Conservation (phyloP, 1,284 basidiomycete species). For the Ceratobasidium sp. region DNA sequence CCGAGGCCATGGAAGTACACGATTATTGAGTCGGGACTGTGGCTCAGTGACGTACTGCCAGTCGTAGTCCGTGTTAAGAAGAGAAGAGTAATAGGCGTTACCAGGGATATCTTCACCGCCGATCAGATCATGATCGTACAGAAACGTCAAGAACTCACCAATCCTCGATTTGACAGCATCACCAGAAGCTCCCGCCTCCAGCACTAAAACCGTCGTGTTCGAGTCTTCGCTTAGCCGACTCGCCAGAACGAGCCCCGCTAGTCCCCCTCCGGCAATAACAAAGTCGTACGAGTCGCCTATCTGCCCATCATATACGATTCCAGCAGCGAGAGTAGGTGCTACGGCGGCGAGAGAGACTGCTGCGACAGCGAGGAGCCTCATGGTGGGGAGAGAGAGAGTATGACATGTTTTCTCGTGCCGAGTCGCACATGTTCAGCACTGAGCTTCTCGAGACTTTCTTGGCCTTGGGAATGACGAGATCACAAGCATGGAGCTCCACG, state of each 20-base stretch:
- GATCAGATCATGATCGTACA: not conserved
- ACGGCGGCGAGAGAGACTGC: not conserved
- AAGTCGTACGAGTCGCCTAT: conserved; percentile 66
- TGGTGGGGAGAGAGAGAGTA: not conserved
- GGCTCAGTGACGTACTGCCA: conserved; percentile 71
- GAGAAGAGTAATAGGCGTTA: conserved; percentile 66
- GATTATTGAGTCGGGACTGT: conserved; percentile 63
- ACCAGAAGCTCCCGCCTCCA: conserved; percentile 78
- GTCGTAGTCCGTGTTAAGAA: conserved; percentile 69
- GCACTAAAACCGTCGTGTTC: conserved; percentile 76
- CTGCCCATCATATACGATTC: conserved; percentile 46
- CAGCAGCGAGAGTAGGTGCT: conserved; percentile 28
- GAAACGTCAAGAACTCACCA: not conserved
- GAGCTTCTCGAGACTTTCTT: not conserved
- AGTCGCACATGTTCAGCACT: conserved; percentile 8
- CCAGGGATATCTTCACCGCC: conserved; percentile 61
- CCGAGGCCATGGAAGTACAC: conserved; percentile 67
- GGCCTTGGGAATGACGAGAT: conserved; percentile 28
- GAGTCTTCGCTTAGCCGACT: conserved; percentile 77
- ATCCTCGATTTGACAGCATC: conserved; percentile 58
- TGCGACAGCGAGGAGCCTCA: conserved; percentile 13
- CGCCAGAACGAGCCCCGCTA: conserved; percentile 80
- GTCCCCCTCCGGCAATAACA: conserved; percentile 73
- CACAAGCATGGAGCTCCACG: not conserved
- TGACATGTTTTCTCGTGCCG: conserved; percentile 16